Evolutionary conservation across 148 eudicot species (phyloP), one percentile per base, ranked within the genome.

Genomic region (Camellia sinensis): DNA sequence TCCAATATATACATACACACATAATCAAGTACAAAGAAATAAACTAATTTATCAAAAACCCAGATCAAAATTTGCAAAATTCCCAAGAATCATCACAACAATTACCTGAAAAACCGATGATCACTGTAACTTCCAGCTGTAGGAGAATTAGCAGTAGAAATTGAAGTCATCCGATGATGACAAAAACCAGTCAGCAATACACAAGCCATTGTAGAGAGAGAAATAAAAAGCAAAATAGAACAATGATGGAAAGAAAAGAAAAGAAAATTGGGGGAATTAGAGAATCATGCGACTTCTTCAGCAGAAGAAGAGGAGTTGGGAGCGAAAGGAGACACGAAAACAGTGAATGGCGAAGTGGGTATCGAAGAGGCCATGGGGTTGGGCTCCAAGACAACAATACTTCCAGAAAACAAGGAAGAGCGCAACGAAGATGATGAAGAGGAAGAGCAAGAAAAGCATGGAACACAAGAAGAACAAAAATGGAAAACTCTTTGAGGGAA

Each of bases 121-220:
- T 57, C 44, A 80, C 22, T 44, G 83, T 6, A 71, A 79, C 85
- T 79, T 41, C 85, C 48, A 37, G 50, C 53, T n/a, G 68, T 72
- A 7, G 70, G 18, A 21, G 78, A 64, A 60, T 71, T 53, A 71
- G 80, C 29, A 81, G 14, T 62, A 83, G 75, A 29, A 29, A 29
- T 29, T 29, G 29, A 29, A 29, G 29, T 29, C 29, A 29, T 29
- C 29, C 29, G 29, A 29, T 29, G 29, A 29, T 29, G 29, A 29
- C 29, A 29, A 29, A 29, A 29, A 29, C 29, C 29, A 29, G 29
- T 29, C 29, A 29, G 29, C 29, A 29, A 29, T 29, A 29, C 29
- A 57, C 75, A 71, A 82, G 86, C 15, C 88, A 83, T 85, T 81
- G 52, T 65, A 50, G 21, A 74, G 14, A 66, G 18, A 63, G 61